These are phyloP conservation scores for Cryphonectria japonica DNA, from an alignment of 2,329 filamentous ascomycete genomes.

Conservation along the genomic window DNA sequence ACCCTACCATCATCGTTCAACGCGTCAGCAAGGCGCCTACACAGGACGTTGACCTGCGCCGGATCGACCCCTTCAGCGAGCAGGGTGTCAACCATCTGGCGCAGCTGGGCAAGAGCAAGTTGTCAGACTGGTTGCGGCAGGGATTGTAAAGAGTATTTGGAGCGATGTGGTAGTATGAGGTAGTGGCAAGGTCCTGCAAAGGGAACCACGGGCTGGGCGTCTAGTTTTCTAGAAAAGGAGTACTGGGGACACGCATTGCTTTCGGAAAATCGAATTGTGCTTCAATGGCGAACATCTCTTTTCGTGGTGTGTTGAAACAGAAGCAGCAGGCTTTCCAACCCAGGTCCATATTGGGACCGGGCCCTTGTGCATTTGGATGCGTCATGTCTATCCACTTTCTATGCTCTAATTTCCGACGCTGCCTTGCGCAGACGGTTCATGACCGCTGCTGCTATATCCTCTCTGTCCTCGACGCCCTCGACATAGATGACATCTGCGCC, in stretches of 20 bases:
- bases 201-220: constrained; percentile 22
- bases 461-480: constrained; percentile 80
- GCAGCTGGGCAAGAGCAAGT: constrained; percentile 89
- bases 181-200: neutral
- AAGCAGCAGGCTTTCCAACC: constrained; percentile 14
- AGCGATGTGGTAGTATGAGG: neutral
- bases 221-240: constrained; percentile 30
- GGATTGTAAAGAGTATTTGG: constrained; percentile 58
- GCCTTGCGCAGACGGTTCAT: constrained; percentile 85
- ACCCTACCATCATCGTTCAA: constrained; percentile 90
- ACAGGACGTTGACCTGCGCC: constrained; percentile 89
- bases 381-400: constrained; percentile 46
- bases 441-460: constrained; percentile 82
- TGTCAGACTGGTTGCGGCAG: constrained; percentile 89
- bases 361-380: constrained; percentile 10
- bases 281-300: neutral
- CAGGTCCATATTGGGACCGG: neutral
- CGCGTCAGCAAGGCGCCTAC: constrained; percentile 89
- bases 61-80: constrained; percentile 87
- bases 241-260: constrained; percentile 24
- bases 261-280: constrained; percentile 24
- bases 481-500: constrained; percentile 85
- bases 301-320: neutral
- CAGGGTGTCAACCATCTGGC: constrained; percentile 93
- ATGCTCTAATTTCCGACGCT: constrained; percentile 57